Evolutionary conservation across 139 green algal species (phyloP).

Genomic region (Pseudopediastrum boryanum): DNA sequence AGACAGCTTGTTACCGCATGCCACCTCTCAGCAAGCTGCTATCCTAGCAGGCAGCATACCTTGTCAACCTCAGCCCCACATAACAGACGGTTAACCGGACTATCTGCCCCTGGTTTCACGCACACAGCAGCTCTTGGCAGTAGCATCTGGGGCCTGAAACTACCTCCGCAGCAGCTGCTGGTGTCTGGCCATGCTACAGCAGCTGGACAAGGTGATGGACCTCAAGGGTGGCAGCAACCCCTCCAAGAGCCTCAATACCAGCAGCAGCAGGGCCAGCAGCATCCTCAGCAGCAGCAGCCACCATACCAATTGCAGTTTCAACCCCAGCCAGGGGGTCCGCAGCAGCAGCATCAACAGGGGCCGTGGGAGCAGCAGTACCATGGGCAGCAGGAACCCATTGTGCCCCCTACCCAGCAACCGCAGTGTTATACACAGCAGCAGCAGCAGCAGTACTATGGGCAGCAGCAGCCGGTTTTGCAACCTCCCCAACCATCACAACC

Average conservation of each 20-base stretch:
- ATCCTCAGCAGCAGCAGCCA: not conserved
- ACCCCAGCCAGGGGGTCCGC: not conserved
- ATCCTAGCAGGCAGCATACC: no score
- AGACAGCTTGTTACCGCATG: no score
- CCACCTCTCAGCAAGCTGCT: no score
- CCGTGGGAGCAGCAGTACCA: not conserved
- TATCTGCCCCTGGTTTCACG: no score
- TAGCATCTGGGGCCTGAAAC: no score
- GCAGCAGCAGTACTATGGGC: not conserved
- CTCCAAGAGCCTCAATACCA: not conserved
- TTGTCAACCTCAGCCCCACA: no score
- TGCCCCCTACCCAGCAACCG: not conserved
- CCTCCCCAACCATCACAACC: not conserved
- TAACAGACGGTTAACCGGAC: no score
- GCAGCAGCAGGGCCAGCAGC: not conserved
- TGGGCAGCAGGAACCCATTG: not conserved
- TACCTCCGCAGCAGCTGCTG: no score
- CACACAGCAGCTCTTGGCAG: no score
- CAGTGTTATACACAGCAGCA: not conserved
- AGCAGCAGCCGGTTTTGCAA: not conserved
- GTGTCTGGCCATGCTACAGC: no score
- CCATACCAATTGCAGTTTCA: not conserved
- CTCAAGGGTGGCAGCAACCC: not conserved
- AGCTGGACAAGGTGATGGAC: no score
- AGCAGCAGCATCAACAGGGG: not conserved